Conservation (phyloP, 345 rosid genomes). For the Eucalyptus shirleyi region DNA sequence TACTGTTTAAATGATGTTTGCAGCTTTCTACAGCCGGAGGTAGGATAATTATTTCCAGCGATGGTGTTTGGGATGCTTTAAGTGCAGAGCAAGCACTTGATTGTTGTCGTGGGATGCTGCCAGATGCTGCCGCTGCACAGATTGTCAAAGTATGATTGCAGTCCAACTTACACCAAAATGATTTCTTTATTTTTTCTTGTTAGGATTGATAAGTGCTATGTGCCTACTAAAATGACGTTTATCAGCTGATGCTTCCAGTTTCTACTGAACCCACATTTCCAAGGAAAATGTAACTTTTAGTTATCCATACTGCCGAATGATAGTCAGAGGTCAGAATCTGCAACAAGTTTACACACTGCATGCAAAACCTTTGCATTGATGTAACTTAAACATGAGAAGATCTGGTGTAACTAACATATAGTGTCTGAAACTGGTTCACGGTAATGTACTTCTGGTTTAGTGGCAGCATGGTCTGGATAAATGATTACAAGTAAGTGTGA, state of each 20-base stretch:
- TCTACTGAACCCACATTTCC: neutral
- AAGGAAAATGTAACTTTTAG: neutral
- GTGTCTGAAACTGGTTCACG: neutral
- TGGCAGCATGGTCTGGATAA: neutral
- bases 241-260: neutral
- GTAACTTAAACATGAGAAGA: neutral
- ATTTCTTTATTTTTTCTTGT: neutral
- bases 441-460: neutral
- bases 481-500: neutral
- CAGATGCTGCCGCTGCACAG: slow-evolving; percentile 87
- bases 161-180: neutral
- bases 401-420: neutral
- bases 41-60: slow-evolving; percentile 84
- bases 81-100: slow-evolving; percentile 76
- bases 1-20: neutral
- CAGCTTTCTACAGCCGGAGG: slow-evolving; percentile 94
- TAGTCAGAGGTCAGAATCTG: neutral
- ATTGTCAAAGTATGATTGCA: slow-evolving; percentile 64
- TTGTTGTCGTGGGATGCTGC: slow-evolving; percentile 84
- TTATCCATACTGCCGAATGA: neutral
- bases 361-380: neutral
- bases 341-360: neutral
- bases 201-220: neutral
- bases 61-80: slow-evolving; percentile 98
- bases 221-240: neutral